Percentiles rank a stretch among this genome's conserved stretches.
Conservation (phyloP, 129 eudicot genomes). For the Silybum marianum region DNA sequence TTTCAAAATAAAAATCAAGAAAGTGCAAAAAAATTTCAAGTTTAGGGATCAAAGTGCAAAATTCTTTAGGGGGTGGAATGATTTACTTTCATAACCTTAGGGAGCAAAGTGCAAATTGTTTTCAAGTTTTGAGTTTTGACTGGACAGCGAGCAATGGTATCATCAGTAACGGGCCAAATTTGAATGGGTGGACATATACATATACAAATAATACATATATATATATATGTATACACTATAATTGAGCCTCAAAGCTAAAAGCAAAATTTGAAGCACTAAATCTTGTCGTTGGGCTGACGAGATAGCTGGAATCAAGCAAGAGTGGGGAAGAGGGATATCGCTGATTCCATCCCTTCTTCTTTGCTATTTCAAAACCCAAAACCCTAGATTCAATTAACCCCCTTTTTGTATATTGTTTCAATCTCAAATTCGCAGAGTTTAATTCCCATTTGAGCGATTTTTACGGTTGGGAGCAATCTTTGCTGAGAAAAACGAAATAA, state of each 20-base stretch:
- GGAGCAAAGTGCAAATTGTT: neutral
- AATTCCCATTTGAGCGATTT: neutral
- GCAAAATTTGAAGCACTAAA: constrained; percentile 29
- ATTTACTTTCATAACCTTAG: neutral
- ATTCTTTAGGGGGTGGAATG: constrained; percentile 8
- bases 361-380: constrained; percentile 30
- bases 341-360: constrained; percentile 1
- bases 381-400: constrained; percentile 38
- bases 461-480: neutral
- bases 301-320: constrained; percentile 29
- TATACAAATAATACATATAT: constrained; percentile 24
- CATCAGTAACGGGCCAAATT: constrained; percentile 35
- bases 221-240: neutral
- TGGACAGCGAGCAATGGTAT: constrained; percentile 25
- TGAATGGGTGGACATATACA: constrained; percentile 14
- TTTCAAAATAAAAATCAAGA: too few species aligned
- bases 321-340: constrained; percentile 14
- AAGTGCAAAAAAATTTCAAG: too few species aligned
- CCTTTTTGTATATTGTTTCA: neutral
- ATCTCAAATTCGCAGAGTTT: neutral
- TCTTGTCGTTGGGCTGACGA: constrained; percentile 30
- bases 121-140: neutral
- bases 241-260: constrained; percentile 30
- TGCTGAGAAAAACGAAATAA: neutral
- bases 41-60: too few species aligned